Evolutionary conservation across 257 asterid species (phyloP).

Genomic region (Gynochthodes officinalis): DNA sequence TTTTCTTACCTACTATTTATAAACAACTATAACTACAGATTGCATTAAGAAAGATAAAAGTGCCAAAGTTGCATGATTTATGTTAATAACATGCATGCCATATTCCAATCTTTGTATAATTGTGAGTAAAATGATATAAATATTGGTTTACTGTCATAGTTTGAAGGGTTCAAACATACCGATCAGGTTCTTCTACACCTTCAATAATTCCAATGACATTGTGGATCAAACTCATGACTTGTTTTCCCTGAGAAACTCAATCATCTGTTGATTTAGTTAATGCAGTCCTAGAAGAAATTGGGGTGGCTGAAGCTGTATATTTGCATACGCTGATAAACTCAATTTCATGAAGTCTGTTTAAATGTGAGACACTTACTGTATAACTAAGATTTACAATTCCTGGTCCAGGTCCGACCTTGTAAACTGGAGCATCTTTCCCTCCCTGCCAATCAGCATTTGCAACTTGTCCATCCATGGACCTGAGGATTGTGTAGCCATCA

Average conservation of each 20-base stretch:
- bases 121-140: background rate
- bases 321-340: background rate
- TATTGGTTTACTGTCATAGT: background rate
- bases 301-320: background rate
- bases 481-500: slow-evolving; percentile 59
- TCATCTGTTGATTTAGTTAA: background rate
- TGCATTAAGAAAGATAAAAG: background rate
- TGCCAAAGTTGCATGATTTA: background rate
- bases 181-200: slow-evolving; percentile 81
- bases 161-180: slow-evolving; percentile 29
- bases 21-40: background rate
- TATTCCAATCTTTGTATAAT: slow-evolving; percentile 1
- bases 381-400: slow-evolving; percentile 62
- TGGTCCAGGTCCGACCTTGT: slow-evolving; percentile 81
- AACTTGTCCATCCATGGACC: slow-evolving; percentile 57
- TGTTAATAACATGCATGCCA: background rate
- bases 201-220: slow-evolving; percentile 82
- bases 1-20: background rate
- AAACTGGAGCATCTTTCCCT: slow-evolving; percentile 59
- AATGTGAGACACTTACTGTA: slow-evolving; percentile 34
- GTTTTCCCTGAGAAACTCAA: slow-evolving; percentile 62
- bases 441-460: slow-evolving; percentile 89
- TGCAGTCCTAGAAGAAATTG: background rate
- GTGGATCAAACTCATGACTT: slow-evolving; percentile 69
- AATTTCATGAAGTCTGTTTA: background rate